Evolutionary conservation across 257 asterid species (phyloP), one percentile per base, ranked within the genome.

Genomic region (Nicotiana noctiflora): DNA sequence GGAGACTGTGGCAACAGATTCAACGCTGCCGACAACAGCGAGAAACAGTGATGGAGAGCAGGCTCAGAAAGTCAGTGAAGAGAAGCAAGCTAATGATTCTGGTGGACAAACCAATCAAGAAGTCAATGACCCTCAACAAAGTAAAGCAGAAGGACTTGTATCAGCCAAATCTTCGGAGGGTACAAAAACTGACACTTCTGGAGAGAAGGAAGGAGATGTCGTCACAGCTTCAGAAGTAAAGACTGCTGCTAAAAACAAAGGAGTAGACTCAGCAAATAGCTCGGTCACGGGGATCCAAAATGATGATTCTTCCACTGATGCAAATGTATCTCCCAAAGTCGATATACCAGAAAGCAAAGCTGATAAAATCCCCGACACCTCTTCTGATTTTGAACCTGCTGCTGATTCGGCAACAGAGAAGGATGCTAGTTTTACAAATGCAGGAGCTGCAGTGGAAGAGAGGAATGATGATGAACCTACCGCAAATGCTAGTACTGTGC

Each of bases 161-260:
- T 11, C 32, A 40, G 31, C 61, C 10, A 72, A 84, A 64, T 80
- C 86, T 83, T 76, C 82, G 37, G 84, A 80, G 80, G 84, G 77
- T 2, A 51, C 44, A 70, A 61, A 80, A 31, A 59, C 49, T 55
- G 84, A 62, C 64, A 76, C 74, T 77, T 88, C 84, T 72, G 84
- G 85, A 74, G 91, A 81, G 82, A 84, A 76, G 63, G 80, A 82
- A 52, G 62, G 67, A 40, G 84, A 82, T 80, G 81, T 79, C 64
- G 74, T 75, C 21, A 55, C 78, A 40, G 79, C 14, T 40, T 44
- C 80, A 82, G 84, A 53, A 79, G 80, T 80, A 75, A 82, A 85
- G 79, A 75, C 67, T 76, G 81, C 82, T 63, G 80, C 84, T 32
- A 83, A 80, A 81, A 84, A 83, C 82, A 68, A 53, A 56, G 88